These are phyloP conservation scores for Nematodospora valgi DNA, from an alignment of 805 yeast genomes.

Conservation along the genomic window DNA sequence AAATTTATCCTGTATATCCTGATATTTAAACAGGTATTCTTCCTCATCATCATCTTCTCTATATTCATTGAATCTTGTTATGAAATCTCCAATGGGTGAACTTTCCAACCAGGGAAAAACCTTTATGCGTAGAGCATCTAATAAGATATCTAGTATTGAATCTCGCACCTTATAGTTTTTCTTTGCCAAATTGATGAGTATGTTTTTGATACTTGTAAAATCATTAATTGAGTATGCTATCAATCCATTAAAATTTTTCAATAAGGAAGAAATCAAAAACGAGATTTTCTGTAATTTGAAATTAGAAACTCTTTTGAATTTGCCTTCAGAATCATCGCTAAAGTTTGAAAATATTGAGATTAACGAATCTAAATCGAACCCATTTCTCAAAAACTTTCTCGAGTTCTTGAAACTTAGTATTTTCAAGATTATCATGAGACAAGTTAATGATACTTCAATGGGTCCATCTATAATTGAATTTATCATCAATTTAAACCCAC, in stretches of 20 bases:
- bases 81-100: constrained; percentile 19
- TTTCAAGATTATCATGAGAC: constrained; percentile 39
- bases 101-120: constrained; percentile 50
- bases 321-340: constrained; percentile 10
- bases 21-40: constrained; percentile 13
- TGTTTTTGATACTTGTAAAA: constrained; percentile 51
- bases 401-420: constrained; percentile 57
- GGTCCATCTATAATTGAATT: constrained; percentile 37
- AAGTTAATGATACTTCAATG: constrained; percentile 14
- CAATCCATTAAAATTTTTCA: constrained; percentile 78
- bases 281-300: constrained; percentile 61
- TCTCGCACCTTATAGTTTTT: constrained; percentile 54
- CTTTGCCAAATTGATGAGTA: constrained; percentile 59
- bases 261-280: constrained; percentile 52
- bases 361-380: constrained; percentile 59
- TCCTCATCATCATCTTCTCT: not conserved
- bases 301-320: constrained; percentile 15
- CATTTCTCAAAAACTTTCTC: constrained; percentile 52
- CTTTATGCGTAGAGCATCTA: constrained; percentile 61
- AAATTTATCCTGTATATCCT: constrained; percentile 8
- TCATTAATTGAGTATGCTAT: constrained; percentile 57
- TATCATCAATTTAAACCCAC: constrained; percentile 53
- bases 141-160: constrained; percentile 65
- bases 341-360: constrained; percentile 71
- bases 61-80: constrained; percentile 11